Conservation (phyloP, 2,329 filamentous ascomycete species). For the Colletotrichum sp. region DNA sequence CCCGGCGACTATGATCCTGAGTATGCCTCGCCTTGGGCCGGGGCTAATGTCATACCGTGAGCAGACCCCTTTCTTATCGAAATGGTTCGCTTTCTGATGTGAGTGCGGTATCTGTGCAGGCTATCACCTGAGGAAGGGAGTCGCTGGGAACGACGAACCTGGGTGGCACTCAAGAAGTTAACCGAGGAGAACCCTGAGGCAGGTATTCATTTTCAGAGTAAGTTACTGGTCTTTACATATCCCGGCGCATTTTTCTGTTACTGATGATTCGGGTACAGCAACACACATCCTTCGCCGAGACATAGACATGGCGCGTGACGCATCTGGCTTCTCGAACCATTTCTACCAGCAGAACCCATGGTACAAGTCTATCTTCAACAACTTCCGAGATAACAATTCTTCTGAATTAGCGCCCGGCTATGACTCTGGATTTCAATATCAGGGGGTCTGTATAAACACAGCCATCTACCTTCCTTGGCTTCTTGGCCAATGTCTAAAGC, state of each 20-base stretch:
- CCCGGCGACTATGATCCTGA: constrained; percentile 85
- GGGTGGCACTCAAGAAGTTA: constrained; percentile 60
- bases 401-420: constrained; percentile 64
- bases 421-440: constrained; percentile 62
- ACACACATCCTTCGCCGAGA: constrained; percentile 52
- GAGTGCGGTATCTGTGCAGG: constrained; percentile 19
- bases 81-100: background rate
- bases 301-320: constrained; percentile 62
- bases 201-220: constrained; percentile 75
- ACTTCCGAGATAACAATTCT: constrained; percentile 68
- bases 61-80: constrained; percentile 30
- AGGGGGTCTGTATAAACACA: constrained; percentile 77
- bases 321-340: constrained; percentile 71
- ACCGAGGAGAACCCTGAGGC: constrained; percentile 70
- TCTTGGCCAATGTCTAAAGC: constrained; percentile 67
- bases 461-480: constrained; percentile 76
- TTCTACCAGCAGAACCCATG: constrained; percentile 67
- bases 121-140: constrained; percentile 37
- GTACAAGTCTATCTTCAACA: constrained; percentile 74
- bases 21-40: constrained; percentile 83
- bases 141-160: constrained; percentile 63
- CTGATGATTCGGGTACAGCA: constrained; percentile 34
- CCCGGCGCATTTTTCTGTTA: constrained; percentile 26
- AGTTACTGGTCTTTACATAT: constrained; percentile 37
- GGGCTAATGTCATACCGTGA: constrained; percentile 75